Conservation (phyloP, 2,329 filamentous ascomycete genomes). For the Fusarium sp. region DNA sequence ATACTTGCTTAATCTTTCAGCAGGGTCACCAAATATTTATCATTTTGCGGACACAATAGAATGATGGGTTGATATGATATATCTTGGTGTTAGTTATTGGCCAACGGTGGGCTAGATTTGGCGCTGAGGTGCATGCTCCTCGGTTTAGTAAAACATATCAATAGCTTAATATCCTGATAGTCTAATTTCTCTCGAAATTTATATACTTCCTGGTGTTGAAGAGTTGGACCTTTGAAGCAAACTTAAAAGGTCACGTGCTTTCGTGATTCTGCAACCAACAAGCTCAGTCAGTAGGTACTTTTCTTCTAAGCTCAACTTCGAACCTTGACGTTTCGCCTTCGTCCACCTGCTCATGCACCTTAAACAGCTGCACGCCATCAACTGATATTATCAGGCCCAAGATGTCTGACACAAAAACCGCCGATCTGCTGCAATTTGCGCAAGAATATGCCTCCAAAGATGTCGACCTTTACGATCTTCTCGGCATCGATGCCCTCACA, state of each 20-base stretch:
- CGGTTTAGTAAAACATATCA: background rate
- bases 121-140: background rate
- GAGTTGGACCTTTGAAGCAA: too few relatives aligned
- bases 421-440: slow-evolving; percentile 66
- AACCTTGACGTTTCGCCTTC: background rate
- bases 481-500: slow-evolving; percentile 75
- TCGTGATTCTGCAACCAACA: slow-evolving; percentile 26
- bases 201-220: background rate
- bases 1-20: slow-evolving; percentile 61
- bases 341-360: background rate
- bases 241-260: slow-evolving; percentile 31
- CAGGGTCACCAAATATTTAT: slow-evolving; percentile 59
- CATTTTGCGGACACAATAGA: slow-evolving; percentile 55
- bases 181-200: background rate
- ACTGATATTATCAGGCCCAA: slow-evolving; percentile 1
- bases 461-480: slow-evolving; percentile 82
- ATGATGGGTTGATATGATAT: background rate
- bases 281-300: slow-evolving; percentile 3
- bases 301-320: background rate
- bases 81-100: background rate
- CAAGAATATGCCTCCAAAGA: slow-evolving; percentile 71
- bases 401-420: slow-evolving; percentile 56
- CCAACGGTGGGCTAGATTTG: background rate
- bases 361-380: background rate
- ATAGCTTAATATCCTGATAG: background rate